Base-by-base conservation (phyloP, 371 early-diverging fungal species). In the Saksenaea oblongispora region DNA sequence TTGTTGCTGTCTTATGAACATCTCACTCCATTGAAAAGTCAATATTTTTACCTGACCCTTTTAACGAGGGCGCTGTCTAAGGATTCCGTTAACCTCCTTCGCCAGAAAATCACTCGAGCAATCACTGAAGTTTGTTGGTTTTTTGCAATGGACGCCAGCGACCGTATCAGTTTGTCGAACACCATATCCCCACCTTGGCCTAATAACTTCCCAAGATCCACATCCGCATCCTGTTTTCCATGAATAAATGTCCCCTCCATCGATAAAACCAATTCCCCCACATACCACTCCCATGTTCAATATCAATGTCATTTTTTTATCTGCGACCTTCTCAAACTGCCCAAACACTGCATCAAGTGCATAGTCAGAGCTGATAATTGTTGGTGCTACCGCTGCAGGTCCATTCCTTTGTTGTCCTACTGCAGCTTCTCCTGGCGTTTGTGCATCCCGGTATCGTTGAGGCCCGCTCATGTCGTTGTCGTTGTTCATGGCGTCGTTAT, bases 61-160 rank as follows among this genome's bases (percentile, higher is more conserved):
- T 73, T 71, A 15, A 82, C 64, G 8, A 79, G 35, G 13, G 65
- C 58, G n/a, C 72, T 67, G 60, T 89, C 88, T 5, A 81, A 60
- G 14, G 86, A 76, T 31, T 93, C 94, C 26, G 89, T 88, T 57
- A 91, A 90, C 24, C 80, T 72, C 74, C 92, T 90, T 59, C 95
- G 84, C 97, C 98, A 97, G 1, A 88, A 78, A 88, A 96, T 92
- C 15, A 98, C 85, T 34, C 89, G 78, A 73, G 97, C 98, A 51
- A 97, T 93, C 27, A 98, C 90, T 3, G 91, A 86, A 51, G 89
- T 92, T 31, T 95, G 93, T 59, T 93, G 90, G 63, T 91, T 91
- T 28, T 87, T 84, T 17, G 96, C 93, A 34, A 95, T 72, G n/a
- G 88, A 84, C 0, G 94, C 94, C 4, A 98, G 71, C 0, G 93